phyloP scores from a whole-genome alignment of 2,329 filamentous ascomycete species.

The Chaetomium sp. region DNA sequence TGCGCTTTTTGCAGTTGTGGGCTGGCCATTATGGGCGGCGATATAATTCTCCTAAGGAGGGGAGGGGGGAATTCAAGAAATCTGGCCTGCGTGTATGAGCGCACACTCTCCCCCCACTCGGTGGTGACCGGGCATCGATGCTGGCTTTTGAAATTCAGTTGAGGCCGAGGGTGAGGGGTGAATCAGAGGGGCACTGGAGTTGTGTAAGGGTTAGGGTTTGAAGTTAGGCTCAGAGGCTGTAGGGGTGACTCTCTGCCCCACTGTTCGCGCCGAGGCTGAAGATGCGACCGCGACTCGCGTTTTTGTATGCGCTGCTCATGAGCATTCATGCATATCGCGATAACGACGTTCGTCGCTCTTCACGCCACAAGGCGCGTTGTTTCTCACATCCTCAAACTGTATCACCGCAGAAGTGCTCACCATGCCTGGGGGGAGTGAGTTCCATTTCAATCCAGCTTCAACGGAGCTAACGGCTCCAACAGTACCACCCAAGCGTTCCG shows the following conservation, averaged over 20 bases:
- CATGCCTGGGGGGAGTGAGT: background rate
- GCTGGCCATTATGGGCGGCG: background rate
- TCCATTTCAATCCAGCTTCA: background rate
- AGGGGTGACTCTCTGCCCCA: background rate
- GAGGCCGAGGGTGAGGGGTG: too few relatives aligned
- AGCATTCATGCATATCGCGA: background rate
- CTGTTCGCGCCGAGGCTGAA: background rate
- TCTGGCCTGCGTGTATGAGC: background rate
- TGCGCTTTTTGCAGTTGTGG: conserved; percentile 18
- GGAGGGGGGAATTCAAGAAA: background rate
- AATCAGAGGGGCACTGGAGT: background rate
- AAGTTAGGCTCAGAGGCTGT: background rate
- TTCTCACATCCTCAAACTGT: background rate
- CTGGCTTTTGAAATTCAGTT: too few relatives aligned
- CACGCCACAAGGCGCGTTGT: background rate
- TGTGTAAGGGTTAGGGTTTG: background rate
- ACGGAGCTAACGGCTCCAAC: background rate
- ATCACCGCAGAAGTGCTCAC: background rate
- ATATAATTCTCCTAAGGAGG: background rate
- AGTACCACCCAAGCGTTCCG: conserved; percentile 3
- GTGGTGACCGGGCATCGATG: too few relatives aligned
- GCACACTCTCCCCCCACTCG: background rate
- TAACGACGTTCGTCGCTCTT: background rate
- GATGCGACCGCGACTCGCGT: conserved; percentile 1
- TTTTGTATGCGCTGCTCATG: background rate